Conservation (phyloP, 129 eudicot species). For the Deinandra increscens region DNA sequence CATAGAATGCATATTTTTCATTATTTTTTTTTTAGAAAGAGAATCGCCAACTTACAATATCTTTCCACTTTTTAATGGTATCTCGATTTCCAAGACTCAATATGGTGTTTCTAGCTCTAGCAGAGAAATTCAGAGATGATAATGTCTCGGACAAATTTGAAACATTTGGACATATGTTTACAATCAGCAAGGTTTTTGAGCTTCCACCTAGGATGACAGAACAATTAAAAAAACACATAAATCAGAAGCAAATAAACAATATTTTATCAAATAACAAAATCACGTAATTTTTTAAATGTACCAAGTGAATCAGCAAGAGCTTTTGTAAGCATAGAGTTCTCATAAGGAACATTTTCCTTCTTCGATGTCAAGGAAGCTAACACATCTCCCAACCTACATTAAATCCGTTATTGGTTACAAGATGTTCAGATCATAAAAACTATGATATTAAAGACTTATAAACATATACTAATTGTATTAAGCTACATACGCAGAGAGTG, state of each 20-base stretch:
- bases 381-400: slow-evolving; percentile 92
- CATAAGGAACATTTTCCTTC: slow-evolving; percentile 73
- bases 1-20: slow-evolving; percentile 14
- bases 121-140: slow-evolving; percentile 85
- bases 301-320: slow-evolving; percentile 89
- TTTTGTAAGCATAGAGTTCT: slow-evolving; percentile 78
- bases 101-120: slow-evolving; percentile 81
- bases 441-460: not conserved
- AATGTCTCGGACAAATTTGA: slow-evolving; percentile 73
- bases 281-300: slow-evolving; percentile 28
- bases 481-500: slow-evolving; percentile 83
- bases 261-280: slow-evolving; percentile 15
- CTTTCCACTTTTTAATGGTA: slow-evolving; percentile 95
- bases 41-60: slow-evolving; percentile 64
- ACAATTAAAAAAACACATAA: not conserved
- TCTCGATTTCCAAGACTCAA: slow-evolving; percentile 94
- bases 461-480: not conserved
- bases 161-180: slow-evolving; percentile 69
- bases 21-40: not conserved
- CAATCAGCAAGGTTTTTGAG: slow-evolving; percentile 81
- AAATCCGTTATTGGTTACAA: not conserved
- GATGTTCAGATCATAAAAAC: not conserved
- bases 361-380: slow-evolving; percentile 74
- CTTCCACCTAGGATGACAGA: slow-evolving; percentile 68
- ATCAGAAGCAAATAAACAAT: not conserved